Conservation (phyloP, 306 rosid species). For the Cucumis cinereus region DNA sequence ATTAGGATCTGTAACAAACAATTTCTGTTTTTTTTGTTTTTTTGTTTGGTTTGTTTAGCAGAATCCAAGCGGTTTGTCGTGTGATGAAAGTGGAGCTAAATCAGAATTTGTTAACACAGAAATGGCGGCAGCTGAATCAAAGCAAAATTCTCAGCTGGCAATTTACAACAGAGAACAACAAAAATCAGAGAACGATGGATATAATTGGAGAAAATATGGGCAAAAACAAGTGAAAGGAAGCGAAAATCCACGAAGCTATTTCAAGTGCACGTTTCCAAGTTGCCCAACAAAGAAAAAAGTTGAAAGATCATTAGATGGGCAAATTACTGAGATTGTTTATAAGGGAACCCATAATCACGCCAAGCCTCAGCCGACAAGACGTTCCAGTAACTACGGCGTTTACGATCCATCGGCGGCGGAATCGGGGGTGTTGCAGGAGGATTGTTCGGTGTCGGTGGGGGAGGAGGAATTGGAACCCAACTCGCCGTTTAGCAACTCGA, state of each 20-base stretch:
- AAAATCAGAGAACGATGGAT: constrained; percentile 66
- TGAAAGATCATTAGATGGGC: constrained; percentile 72
- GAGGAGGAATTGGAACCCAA: constrained; percentile 64
- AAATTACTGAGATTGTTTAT: constrained; percentile 82
- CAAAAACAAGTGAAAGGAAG: constrained; percentile 95
- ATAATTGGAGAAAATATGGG: constrained; percentile 90
- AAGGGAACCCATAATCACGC: constrained; percentile 83
- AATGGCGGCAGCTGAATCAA: constrained; percentile 13
- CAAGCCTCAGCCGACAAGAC: constrained; percentile 62
- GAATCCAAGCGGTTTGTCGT: constrained; percentile 20
- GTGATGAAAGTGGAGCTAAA: constrained; percentile 31
- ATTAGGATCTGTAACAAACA: neutral
- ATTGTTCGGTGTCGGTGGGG: constrained; percentile 60
- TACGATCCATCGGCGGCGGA: constrained; percentile 44
- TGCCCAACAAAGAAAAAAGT: constrained; percentile 88
- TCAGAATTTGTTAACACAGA: constrained; percentile 35
- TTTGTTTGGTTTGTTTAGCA: no score
- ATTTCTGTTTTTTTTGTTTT: neutral
- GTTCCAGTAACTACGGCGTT: constrained; percentile 37
- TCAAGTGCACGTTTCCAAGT: constrained; percentile 58
- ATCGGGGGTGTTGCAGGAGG: constrained; percentile 36
- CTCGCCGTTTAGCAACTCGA: constrained; percentile 46
- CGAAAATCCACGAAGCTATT: constrained; percentile 86
- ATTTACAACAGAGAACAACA: constrained; percentile 18
- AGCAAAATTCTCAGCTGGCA: neutral